Evolutionary conservation across 75 land plant genomes (phyloP), one percentile per base, ranked within the genome.

Genomic region (Cunninghamia lanceolata): DNA sequence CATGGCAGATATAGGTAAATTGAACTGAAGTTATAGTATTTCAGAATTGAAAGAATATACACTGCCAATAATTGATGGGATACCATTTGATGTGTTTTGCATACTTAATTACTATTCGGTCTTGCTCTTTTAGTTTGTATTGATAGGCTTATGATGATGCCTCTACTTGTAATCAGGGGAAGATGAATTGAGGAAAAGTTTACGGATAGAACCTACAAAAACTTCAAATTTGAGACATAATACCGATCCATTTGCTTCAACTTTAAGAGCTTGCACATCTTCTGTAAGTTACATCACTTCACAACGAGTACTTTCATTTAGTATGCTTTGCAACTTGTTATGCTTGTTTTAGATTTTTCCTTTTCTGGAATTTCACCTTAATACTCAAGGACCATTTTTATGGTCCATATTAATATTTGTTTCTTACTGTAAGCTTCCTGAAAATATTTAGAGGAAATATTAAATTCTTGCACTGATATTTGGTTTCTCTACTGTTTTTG

Each of bases 21-120:
- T 80, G 82, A 28, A 43, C 30, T 77, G 40, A n/a, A 45, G 32
- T 45, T 80, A 11, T 80, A 80, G n/a, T 43, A 80, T 80, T 80
- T n/a, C 43, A 28, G 34, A 43, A 80, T 45, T 47, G n/a, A 80
- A 80, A 39, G 28, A 19, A 19, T 34, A 40, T 40, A 25, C 43
- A 77, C 21, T 77, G 40, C 39, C 19, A 38, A 38, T 40, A 21
- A 77, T 19, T 40, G 10, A 77, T 39, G 45, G 80, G 42, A n/a
- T 42, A 45, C 2, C 4, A 45, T 30, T 43, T 25, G 34, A 28
- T 10, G 3, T 43, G 42, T 4, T 80, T 30, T 80, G n/a, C 28
- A 73, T 32, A n/a, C 9, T 43, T 80, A n/a, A 10, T n/a, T 45
- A 80, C 50, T 80, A 80, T 43, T 5, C 14, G 10, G 6, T 43